These are phyloP conservation scores for Ustilago nuda DNA, from an alignment of 1,284 basidiomycete genomes.

Conservation along the genomic window DNA sequence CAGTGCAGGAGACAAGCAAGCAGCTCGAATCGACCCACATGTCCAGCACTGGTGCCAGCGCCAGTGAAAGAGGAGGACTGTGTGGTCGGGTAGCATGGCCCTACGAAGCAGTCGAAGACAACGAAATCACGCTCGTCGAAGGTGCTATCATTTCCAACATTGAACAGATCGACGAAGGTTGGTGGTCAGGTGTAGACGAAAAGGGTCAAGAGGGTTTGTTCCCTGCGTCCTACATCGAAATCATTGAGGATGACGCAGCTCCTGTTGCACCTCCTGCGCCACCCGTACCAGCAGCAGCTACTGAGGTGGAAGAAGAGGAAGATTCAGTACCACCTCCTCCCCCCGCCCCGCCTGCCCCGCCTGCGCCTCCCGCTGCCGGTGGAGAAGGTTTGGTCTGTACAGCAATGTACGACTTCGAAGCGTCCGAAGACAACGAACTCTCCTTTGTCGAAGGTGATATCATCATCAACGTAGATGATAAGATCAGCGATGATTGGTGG, in stretches of 20 bases:
- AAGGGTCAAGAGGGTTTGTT: conserved; percentile 64
- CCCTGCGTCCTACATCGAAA: conserved; percentile 66
- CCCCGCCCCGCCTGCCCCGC: conserved; percentile 47
- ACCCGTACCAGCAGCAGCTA: conserved; percentile 22
- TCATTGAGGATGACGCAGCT: conserved; percentile 49
- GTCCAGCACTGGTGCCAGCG: conserved; percentile 1
- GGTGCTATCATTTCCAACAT: conserved; percentile 59
- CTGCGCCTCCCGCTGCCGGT: conserved; percentile 10
- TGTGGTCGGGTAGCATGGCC: conserved; percentile 63
- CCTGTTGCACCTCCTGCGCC: conserved; percentile 45
- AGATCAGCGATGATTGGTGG: conserved; percentile 69
- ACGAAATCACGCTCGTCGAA: conserved; percentile 63
- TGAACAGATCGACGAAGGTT: conserved; percentile 67
- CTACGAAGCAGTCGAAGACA: conserved; percentile 66
- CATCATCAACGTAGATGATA: conserved; percentile 63
- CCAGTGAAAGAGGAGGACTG: conserved; percentile 23
- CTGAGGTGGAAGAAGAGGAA: conserved; percentile 26
- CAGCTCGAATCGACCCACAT: conserved; percentile 46
- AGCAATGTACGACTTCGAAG: conserved; percentile 68
- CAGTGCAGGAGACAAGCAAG: conserved; percentile 27
- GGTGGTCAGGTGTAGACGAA: conserved; percentile 66
- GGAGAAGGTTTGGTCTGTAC: conserved; percentile 43
- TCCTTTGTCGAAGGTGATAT: conserved; percentile 64
- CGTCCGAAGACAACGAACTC: conserved; percentile 67
- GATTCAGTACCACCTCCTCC: conserved; percentile 71